These are phyloP conservation scores for Lasiodiplodia sp. DNA, from an alignment of 2,329 filamentous ascomycete species.

Conservation along the genomic window DNA sequence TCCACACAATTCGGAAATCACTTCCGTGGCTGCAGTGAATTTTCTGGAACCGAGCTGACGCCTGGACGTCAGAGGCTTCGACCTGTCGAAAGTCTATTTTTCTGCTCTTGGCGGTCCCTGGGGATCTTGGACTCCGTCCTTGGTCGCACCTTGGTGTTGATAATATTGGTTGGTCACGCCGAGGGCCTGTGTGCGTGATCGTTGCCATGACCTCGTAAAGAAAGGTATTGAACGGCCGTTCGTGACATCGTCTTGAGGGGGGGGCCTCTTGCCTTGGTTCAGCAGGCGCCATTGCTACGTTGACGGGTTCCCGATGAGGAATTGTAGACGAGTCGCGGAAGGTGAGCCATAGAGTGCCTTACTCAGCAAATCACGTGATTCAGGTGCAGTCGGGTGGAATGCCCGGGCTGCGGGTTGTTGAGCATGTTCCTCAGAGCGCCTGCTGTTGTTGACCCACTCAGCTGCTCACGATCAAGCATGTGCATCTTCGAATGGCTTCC, in stretches of 20 bases:
- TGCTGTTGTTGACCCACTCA: neutral
- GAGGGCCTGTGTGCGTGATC: neutral
- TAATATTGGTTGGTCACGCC: neutral
- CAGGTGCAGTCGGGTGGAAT: too few species aligned
- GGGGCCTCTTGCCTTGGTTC: neutral
- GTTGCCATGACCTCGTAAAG: neutral
- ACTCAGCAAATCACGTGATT: conserved; percentile 7
- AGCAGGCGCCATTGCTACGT: neutral
- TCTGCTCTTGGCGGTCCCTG: neutral
- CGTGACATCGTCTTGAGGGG: too few species aligned
- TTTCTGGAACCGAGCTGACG: neutral
- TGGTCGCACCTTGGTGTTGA: neutral
- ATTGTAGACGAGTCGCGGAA: neutral
- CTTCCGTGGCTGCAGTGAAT: neutral
- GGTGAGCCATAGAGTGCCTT: neutral
- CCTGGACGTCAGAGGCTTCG: neutral
- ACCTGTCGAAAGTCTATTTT: neutral
- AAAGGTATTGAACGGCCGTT: neutral
- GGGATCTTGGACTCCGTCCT: neutral
- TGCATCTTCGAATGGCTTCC: too few species aligned
- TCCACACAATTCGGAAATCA: conserved; percentile 4
- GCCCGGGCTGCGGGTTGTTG: neutral
- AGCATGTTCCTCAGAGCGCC: too few species aligned
- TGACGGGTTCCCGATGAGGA: neutral
- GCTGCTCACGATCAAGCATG: neutral